Conservation (phyloP, 805 yeast genomes). For the Candida maltosa region DNA sequence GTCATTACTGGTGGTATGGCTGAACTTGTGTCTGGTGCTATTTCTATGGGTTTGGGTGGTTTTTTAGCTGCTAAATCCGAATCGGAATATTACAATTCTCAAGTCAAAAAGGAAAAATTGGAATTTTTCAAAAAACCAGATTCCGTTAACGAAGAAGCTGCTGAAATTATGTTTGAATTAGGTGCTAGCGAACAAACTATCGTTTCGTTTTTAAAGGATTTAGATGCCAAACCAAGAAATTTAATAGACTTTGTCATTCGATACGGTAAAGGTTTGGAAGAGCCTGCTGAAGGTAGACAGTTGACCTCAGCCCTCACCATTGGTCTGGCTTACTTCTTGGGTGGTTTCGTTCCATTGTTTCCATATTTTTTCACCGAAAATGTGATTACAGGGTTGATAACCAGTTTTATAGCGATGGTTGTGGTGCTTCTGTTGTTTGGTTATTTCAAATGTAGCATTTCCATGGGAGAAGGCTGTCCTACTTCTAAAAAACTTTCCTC, state of each 20-base stretch:
- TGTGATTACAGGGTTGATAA: conserved; percentile 73
- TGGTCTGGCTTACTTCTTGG: conserved; percentile 83
- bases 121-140: conserved; percentile 64
- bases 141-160: conserved; percentile 69
- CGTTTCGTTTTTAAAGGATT: conserved; percentile 68
- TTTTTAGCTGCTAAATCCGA: conserved; percentile 92
- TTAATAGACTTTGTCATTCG: conserved; percentile 85
- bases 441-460: conserved; percentile 74
- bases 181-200: conserved; percentile 73
- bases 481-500: conserved; percentile 58
- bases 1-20: conserved; percentile 98
- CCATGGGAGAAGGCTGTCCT: conserved; percentile 80
- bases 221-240: conserved; percentile 71
- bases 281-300: conserved; percentile 91
- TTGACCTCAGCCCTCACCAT: conserved; percentile 84
- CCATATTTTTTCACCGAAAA: conserved; percentile 83
- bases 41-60: conserved; percentile 97
- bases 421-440: conserved; percentile 88
- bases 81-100: conserved; percentile 66
- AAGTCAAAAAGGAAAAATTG: conserved; percentile 68
- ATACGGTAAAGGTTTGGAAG: conserved; percentile 90
- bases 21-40: conserved; percentile 94
- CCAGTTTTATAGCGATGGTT: conserved; percentile 77
- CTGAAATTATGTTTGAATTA: conserved; percentile 74
- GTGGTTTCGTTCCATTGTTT: conserved; percentile 87